Conservation (phyloP, 2,329 filamentous ascomycete species). For the Plenodomus tracheiphilus region DNA sequence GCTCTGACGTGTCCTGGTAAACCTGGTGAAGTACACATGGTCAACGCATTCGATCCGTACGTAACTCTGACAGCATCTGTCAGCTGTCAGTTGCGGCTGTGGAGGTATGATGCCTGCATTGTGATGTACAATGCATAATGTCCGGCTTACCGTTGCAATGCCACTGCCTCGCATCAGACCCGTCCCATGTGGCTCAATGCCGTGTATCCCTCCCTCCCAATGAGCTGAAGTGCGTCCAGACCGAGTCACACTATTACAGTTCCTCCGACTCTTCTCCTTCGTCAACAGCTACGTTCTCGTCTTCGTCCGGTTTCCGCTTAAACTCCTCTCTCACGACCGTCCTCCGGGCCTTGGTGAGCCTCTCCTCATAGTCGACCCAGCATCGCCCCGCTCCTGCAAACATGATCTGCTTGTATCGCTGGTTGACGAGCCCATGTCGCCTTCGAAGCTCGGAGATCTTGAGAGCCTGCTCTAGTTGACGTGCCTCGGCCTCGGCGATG, state of each 20-base stretch:
- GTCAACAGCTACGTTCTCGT: conserved; percentile 10
- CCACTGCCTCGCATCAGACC: not conserved
- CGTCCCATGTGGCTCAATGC: not conserved
- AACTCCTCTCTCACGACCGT: conserved; percentile 66
- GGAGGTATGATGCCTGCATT: not conserved
- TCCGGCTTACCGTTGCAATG: not conserved
- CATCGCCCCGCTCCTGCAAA: conserved; percentile 69
- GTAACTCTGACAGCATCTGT: conserved; percentile 1
- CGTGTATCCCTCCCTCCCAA: not conserved
- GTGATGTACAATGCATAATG: conserved; percentile 1
- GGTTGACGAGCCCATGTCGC: conserved; percentile 60
- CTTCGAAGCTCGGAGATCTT: conserved; percentile 67
- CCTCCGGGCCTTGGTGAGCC: conserved; percentile 68
- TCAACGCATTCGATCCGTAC: not conserved
- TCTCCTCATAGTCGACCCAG: conserved; percentile 72
- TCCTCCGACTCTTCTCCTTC: conserved; percentile 3
- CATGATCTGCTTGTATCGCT: conserved; percentile 72
- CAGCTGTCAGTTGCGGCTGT: conserved; percentile 6
- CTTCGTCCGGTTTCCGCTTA: conserved; percentile 51
- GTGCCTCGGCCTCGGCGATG: conserved; percentile 63
- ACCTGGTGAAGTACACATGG: too few relatives aligned
- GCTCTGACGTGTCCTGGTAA: too few relatives aligned
- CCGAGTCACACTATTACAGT: not conserved
- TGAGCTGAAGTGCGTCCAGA: not conserved
- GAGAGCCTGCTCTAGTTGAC: conserved; percentile 63